Conservation (phyloP, 495 filamentous ascomycete genomes). For the Annulohypoxylon moriforme region DNA sequence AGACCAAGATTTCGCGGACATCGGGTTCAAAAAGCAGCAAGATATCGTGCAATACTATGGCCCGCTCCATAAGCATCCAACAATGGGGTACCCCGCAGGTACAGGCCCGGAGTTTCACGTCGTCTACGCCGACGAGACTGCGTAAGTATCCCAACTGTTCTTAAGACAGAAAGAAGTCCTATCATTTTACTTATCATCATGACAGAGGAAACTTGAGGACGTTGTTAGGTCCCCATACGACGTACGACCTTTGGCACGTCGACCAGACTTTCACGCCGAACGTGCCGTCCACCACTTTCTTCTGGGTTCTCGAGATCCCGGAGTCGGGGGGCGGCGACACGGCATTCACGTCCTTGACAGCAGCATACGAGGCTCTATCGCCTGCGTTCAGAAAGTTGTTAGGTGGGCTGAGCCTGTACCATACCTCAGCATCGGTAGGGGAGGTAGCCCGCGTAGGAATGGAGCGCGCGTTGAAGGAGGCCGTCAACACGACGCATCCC, state of each 20-base stretch:
- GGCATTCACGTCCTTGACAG: constrained; percentile 67
- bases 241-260: constrained; percentile 72
- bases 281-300: constrained; percentile 73
- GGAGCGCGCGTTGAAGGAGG: constrained; percentile 24
- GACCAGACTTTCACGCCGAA: constrained; percentile 74
- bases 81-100: constrained; percentile 24
- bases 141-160: constrained; percentile 57
- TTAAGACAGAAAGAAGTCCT: constrained; percentile 4
- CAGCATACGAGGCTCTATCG: constrained; percentile 67
- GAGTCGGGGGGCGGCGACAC: constrained; percentile 69
- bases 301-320: constrained; percentile 71
- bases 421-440: constrained; percentile 58
- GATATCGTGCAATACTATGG: constrained; percentile 48
- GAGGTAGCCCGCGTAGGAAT: constrained; percentile 64
- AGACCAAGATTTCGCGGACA: constrained; percentile 61
- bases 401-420: constrained; percentile 68
- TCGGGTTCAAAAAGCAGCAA: constrained; percentile 62
- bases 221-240: constrained; percentile 58
- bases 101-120: constrained; percentile 28
- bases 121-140: constrained; percentile 69
- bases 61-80: constrained; percentile 35
- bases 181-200: constrained; percentile 68
- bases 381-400: constrained; percentile 67
- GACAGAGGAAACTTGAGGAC: constrained; percentile 62
- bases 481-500: constrained; percentile 56